These are phyloP conservation scores for Neoboletus brunneissimus DNA, from an alignment of 768 basidiomycete species.

Conservation along the genomic window DNA sequence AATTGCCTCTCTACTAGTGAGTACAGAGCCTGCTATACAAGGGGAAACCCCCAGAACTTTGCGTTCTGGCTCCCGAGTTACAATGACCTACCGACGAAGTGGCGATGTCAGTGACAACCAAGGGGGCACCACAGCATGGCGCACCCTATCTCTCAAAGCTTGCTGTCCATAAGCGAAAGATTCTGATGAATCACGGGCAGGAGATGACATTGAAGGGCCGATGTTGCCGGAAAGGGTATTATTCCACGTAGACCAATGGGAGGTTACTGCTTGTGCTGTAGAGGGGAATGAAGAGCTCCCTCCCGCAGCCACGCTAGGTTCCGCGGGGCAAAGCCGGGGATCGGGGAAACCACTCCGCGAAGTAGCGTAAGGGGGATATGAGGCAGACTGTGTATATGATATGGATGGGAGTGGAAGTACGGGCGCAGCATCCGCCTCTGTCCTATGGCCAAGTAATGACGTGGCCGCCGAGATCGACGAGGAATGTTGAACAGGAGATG, in stretches of 20 bases:
- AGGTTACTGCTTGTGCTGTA: not conserved
- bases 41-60: not conserved
- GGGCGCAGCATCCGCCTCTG: not conserved
- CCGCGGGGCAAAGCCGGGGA: not conserved
- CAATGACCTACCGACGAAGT: not conserved
- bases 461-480: not conserved
- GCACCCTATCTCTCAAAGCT: not conserved
- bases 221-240: not conserved
- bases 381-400: not conserved
- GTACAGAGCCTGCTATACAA: not conserved
- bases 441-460: too few species aligned
- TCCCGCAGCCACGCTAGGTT: too few species aligned
- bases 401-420: not conserved
- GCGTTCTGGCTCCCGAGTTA: not conserved
- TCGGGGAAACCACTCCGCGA: not conserved
- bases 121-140: not conserved
- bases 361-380: not conserved
- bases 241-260: not conserved
- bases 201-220: not conserved
- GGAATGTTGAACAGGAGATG: not conserved
- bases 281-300: not conserved
- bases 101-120: not conserved
- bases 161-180: not conserved
- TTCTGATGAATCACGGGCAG: not conserved
- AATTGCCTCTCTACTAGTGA: not conserved